Conservation (phyloP, 306 rosid species). For the Sicyos baderoa region DNA sequence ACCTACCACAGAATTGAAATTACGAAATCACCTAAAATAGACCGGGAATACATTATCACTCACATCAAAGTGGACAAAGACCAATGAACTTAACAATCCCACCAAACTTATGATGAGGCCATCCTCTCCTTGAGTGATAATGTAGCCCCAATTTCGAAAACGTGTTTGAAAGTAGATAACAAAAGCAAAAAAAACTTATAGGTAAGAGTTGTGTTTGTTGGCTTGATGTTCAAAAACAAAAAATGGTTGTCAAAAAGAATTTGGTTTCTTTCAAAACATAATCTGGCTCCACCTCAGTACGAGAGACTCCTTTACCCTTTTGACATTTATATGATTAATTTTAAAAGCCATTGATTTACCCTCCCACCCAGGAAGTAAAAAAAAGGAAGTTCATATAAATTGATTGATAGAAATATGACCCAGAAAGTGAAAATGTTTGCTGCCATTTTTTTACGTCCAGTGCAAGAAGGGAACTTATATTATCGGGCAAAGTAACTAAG, state of each 20-base stretch:
- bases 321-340: neutral
- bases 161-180: too few relatives aligned
- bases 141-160: too few relatives aligned
- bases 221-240: too few relatives aligned
- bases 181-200: too few relatives aligned
- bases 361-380: neutral
- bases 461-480: neutral
- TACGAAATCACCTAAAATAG: neutral
- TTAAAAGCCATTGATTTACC: neutral
- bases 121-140: too few relatives aligned
- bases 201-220: too few relatives aligned
- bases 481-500: neutral
- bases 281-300: neutral
- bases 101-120: neutral
- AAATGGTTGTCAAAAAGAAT: neutral
- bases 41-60: neutral
- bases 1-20: neutral
- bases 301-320: neutral
- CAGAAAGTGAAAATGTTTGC: neutral
- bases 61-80: slow-evolving; percentile 1
- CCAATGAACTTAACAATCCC: neutral
- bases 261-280: neutral
- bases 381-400: neutral
- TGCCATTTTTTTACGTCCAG: neutral
- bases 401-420: neutral